Conservation (phyloP, 306 rosid genomes). For the Mimosa bimucronata region DNA sequence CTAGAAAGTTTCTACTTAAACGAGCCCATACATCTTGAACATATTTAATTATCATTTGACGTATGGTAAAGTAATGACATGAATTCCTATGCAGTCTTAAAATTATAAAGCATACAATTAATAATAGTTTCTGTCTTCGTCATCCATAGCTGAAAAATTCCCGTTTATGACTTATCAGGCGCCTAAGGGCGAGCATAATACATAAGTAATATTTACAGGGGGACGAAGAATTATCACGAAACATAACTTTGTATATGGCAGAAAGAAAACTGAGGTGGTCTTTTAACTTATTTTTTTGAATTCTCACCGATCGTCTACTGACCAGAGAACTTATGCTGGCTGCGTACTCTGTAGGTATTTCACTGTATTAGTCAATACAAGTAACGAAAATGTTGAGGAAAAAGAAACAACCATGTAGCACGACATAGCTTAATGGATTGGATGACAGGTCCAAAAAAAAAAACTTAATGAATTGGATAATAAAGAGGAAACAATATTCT, state of each 20-base stretch:
- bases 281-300: no score
- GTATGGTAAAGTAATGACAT: background rate
- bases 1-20: background rate
- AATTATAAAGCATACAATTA: background rate
- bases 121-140: background rate
- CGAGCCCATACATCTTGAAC: background rate
- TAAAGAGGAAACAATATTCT: no score
- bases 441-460: no score
- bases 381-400: background rate
- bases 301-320: background rate
- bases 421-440: no score
- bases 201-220: background rate
- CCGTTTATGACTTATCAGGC: background rate
- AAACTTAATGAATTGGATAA: no score
- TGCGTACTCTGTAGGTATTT: background rate
- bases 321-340: background rate
- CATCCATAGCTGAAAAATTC: background rate
- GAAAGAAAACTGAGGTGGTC: background rate
- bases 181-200: background rate
- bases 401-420: no score
- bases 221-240: background rate
- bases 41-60: background rate
- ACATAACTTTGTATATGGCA: background rate
- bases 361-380: background rate
- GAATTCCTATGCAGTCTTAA: background rate